phyloP scores from a whole-genome alignment of 257 asterid genomes.

The Forsythia suspensa region DNA sequence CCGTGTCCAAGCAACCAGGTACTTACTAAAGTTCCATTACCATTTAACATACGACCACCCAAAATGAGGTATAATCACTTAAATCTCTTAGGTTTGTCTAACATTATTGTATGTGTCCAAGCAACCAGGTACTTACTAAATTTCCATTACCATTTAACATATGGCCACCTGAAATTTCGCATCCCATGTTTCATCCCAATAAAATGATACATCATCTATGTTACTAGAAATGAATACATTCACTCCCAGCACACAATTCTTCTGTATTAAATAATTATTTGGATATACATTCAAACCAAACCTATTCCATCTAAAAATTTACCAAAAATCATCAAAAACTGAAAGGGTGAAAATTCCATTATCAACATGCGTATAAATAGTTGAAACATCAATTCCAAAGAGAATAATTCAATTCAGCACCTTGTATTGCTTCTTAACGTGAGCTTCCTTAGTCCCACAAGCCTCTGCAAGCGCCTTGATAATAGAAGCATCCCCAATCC shows the following conservation, averaged over 20 bases:
- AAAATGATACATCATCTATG: neutral
- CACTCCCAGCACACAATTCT: neutral
- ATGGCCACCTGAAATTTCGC: neutral
- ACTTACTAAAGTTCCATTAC: neutral
- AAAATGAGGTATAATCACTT: too few species aligned
- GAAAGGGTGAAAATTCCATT: neutral
- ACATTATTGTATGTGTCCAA: neutral
- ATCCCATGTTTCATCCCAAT: slow-evolving; percentile 5
- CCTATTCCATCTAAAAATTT: neutral
- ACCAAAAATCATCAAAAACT: neutral
- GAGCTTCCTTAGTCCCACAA: slow-evolving; percentile 82
- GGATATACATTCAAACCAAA: neutral
- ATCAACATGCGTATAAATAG: too few species aligned
- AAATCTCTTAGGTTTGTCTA: neutral
- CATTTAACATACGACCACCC: too few species aligned
- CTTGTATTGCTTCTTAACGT: slow-evolving; percentile 72
- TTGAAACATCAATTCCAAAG: too few species aligned
- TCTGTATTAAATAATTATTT: neutral
- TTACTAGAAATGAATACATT: neutral
- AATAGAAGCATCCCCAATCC: slow-evolving; percentile 83
- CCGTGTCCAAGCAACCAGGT: neutral
- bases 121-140: neutral
- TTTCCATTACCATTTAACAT: neutral
- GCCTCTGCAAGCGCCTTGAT: slow-evolving; percentile 93
- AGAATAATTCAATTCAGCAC: slow-evolving; percentile 32